These are phyloP conservation scores for Narthecium ossifragum DNA, from an alignment of 106 monocot species.

Conservation along the genomic window DNA sequence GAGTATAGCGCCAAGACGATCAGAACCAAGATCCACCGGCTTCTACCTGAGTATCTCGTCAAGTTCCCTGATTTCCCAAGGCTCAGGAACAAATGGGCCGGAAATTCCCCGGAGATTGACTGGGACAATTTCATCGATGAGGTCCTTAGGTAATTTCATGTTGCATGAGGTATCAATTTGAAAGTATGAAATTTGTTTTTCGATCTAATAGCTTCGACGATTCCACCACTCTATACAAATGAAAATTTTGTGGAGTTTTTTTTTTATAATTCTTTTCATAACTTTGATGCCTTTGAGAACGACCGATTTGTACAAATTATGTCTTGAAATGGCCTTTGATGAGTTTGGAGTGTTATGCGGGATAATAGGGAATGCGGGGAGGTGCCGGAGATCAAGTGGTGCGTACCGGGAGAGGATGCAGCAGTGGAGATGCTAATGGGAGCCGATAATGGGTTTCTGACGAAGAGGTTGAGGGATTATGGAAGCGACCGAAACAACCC, in stretches of 20 bases:
- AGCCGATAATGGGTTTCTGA: constrained; percentile 68
- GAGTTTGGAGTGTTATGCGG: not conserved
- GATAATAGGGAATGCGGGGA: constrained; percentile 60
- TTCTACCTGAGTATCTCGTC: constrained; percentile 66
- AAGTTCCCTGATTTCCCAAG: constrained; percentile 56
- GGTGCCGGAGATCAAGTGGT: constrained; percentile 83
- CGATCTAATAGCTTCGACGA: too few relatives aligned
- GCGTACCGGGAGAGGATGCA: constrained; percentile 78
- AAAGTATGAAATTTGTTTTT: not conserved
- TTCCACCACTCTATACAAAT: too few relatives aligned
- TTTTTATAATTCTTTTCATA: too few relatives aligned
- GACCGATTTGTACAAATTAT: too few relatives aligned
- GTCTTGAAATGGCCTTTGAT: not conserved
- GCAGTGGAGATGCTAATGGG: constrained; percentile 80
- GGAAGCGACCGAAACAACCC: constrained; percentile 73
- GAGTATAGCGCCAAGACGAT: constrained; percentile 88
- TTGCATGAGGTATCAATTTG: not conserved
- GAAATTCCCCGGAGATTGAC: constrained; percentile 41
- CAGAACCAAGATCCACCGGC: constrained; percentile 52
- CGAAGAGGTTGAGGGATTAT: constrained; percentile 63
- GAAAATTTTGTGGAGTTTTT: not conserved
- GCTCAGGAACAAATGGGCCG: constrained; percentile 30
- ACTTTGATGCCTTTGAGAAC: too few relatives aligned
- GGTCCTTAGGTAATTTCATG: constrained; percentile 37
- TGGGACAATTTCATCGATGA: constrained; percentile 73